Evolutionary conservation across 2,329 filamentous ascomycete species (phyloP).

Genomic region (Elsinoe fawcettii): DNA sequence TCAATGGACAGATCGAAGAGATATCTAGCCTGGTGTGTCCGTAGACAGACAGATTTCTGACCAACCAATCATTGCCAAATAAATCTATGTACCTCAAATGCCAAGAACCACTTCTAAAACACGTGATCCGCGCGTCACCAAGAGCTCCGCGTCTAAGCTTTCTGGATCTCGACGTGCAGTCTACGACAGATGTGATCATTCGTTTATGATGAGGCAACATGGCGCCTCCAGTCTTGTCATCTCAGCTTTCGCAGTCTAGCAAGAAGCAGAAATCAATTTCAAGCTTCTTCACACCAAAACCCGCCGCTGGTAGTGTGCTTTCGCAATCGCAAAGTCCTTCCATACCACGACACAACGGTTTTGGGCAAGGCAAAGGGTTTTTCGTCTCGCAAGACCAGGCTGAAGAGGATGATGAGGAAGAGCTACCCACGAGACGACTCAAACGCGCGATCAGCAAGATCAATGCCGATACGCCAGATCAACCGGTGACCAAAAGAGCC

Average conservation of each 20-base stretch:
- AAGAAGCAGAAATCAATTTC: constrained; percentile 78
- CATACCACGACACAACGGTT: constrained; percentile 20
- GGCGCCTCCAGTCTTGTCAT: constrained; percentile 12
- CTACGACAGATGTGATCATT: background rate
- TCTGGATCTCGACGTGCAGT: background rate
- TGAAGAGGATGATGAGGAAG: constrained; percentile 34
- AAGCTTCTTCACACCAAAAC: constrained; percentile 28
- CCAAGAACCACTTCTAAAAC: background rate
- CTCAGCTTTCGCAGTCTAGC: constrained; percentile 27
- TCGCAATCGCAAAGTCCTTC: background rate
- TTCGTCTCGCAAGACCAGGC: constrained; percentile 22
- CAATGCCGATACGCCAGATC: constrained; percentile 17
- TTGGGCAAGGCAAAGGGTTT: constrained; percentile 18
- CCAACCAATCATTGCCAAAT: too few relatives aligned
- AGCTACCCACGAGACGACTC: constrained; percentile 35
- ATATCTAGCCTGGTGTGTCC: too few relatives aligned
- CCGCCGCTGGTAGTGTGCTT: constrained; percentile 21
- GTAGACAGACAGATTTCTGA: too few relatives aligned
- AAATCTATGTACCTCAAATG: too few relatives aligned
- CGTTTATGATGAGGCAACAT: background rate
- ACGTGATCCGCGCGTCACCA: constrained; percentile 6
- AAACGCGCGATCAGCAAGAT: constrained; percentile 14
- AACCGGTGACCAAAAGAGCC: constrained; percentile 20
- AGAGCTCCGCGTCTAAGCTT: background rate
- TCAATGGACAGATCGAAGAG: too few relatives aligned